These are phyloP conservation scores for Thinopyrum elongatum DNA, from an alignment of 176 grass and related monocot genomes.

Conservation along the genomic window DNA sequence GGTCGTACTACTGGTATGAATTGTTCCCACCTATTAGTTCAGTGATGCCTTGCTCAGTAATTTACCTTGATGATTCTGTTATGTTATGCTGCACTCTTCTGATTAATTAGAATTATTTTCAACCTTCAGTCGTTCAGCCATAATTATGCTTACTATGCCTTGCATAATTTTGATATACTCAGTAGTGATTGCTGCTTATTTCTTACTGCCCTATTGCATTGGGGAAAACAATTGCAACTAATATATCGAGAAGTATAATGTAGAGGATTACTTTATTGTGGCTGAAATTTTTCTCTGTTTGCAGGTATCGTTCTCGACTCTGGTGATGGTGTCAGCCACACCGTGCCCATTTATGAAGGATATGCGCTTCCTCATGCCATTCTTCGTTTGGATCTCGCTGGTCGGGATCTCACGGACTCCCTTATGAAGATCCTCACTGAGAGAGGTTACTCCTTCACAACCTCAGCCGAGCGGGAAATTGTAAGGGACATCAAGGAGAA, in stretches of 20 bases:
- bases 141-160: not conserved
- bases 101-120: not conserved
- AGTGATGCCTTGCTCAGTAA: not conserved
- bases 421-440: constrained; percentile 74
- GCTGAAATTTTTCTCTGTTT: constrained; percentile 17
- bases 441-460: constrained; percentile 73
- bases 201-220: not conserved
- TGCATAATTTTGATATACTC: not conserved
- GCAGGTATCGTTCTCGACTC: constrained; percentile 76
- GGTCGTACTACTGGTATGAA: constrained; percentile 59
- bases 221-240: not conserved
- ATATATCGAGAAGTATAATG: not conserved
- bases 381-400: constrained; percentile 73
- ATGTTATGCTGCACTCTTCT: not conserved
- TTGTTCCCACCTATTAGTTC: not conserved
- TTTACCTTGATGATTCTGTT: not conserved
- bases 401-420: constrained; percentile 60
- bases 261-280: not conserved
- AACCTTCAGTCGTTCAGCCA: not conserved
- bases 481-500: constrained; percentile 88
- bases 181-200: not conserved
- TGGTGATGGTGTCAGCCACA: constrained; percentile 84
- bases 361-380: constrained; percentile 74
- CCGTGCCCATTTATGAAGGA: constrained; percentile 75
- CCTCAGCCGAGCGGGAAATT: constrained; percentile 69